Evolutionary conservation across 306 rosid species (phyloP).

Genomic region (Acmispon strigosus): DNA sequence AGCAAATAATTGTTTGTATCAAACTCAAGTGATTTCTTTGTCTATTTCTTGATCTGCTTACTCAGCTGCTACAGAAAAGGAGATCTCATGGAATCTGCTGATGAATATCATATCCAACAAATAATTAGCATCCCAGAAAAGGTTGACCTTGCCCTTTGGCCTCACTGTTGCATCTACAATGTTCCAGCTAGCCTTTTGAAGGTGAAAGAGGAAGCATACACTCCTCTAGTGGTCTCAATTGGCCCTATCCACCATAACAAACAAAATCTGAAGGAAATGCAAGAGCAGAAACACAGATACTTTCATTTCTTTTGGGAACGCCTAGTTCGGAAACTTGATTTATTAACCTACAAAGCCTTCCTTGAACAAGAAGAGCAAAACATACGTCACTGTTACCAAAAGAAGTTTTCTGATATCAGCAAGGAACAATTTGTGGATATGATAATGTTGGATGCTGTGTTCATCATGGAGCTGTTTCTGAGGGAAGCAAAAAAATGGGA

Average conservation of each 20-base stretch:
- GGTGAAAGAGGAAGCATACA: slow-evolving; percentile 24
- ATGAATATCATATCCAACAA: slow-evolving; percentile 14
- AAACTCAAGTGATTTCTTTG: background rate
- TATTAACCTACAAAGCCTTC: background rate
- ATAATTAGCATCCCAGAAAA: slow-evolving; percentile 25
- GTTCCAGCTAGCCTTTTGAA: slow-evolving; percentile 34
- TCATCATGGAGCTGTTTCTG: slow-evolving; percentile 33
- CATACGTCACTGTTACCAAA: slow-evolving; percentile 7
- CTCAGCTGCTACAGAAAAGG: background rate
- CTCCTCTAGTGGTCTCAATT: slow-evolving; percentile 43
- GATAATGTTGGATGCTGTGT: slow-evolving; percentile 24
- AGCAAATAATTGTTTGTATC: background rate
- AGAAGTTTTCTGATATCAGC: slow-evolving; percentile 1
- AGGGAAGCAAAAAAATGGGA: background rate
- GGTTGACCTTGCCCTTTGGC: slow-evolving; percentile 12
- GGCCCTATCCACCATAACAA: slow-evolving; percentile 38
- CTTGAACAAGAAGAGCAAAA: slow-evolving; percentile 10
- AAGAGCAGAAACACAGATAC: slow-evolving; percentile 18
- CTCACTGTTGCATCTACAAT: slow-evolving; percentile 34
- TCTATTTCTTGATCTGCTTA: background rate
- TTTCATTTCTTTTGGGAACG: slow-evolving; percentile 20
- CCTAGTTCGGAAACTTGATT: background rate
- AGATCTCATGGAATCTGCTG: slow-evolving; percentile 12
- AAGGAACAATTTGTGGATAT: slow-evolving; percentile 14
- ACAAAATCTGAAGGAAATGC: slow-evolving; percentile 21